These are phyloP conservation scores for Herpetomonas tarakana DNA, from an alignment of 208 protist genomes.

Conservation along the genomic window DNA sequence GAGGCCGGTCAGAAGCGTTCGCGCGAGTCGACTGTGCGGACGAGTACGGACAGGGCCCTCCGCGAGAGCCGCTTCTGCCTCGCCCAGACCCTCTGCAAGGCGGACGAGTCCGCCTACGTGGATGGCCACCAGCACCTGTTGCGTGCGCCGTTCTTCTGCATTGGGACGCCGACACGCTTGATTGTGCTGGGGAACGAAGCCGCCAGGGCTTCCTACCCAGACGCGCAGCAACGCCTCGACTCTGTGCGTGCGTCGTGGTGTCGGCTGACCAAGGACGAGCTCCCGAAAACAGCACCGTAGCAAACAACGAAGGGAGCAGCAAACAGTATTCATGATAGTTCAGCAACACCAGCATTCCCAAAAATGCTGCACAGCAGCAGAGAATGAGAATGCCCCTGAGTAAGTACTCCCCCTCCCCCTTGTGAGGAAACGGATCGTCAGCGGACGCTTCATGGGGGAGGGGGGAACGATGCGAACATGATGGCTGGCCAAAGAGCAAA, in stretches of 20 bases:
- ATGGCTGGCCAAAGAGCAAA: no score
- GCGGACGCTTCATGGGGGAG: no score
- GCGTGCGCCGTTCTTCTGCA: constrained; percentile 58
- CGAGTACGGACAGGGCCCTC: constrained; percentile 32
- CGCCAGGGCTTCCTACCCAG: constrained; percentile 19
- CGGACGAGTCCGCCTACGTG: constrained; percentile 55
- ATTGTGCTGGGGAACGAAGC: constrained; percentile 60
- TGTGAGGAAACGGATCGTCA: no score
- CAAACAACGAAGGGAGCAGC: background rate
- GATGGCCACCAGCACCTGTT: constrained; percentile 76
- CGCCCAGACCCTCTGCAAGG: constrained; percentile 37
- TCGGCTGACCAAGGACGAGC: constrained; percentile 14
- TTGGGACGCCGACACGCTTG: constrained; percentile 62
- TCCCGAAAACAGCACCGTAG: constrained; percentile 3
- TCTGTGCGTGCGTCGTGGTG: constrained; percentile 27
- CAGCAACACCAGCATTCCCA: background rate
- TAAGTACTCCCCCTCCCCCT: no score
- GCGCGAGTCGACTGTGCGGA: background rate
- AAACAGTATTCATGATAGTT: constrained; percentile 7
- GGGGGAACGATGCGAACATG: no score
- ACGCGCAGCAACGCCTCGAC: constrained; percentile 18
- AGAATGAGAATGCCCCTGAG: no score
- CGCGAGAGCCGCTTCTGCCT: constrained; percentile 57
- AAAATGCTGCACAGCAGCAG: no score
- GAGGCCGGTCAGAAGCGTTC: background rate